Evolutionary conservation across 495 filamentous ascomycete species (phyloP).

Genomic region (Xylaria nigripes): DNA sequence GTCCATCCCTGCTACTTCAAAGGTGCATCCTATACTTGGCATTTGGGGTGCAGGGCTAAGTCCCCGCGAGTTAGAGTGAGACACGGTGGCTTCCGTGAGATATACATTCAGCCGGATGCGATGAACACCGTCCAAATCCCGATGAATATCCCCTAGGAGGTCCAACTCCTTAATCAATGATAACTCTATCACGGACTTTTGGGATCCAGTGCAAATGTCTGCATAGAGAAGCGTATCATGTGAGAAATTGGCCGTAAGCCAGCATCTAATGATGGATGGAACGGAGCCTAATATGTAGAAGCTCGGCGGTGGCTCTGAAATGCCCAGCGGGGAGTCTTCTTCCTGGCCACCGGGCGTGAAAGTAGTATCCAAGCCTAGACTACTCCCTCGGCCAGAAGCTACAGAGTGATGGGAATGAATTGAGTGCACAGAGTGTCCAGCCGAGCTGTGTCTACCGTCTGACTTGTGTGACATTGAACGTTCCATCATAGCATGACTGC

Average conservation of each 20-base stretch:
- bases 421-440: slow-evolving; percentile 69
- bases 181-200: slow-evolving; percentile 67
- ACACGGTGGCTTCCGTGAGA: slow-evolving; percentile 81
- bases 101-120: slow-evolving; percentile 73
- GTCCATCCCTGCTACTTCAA: slow-evolving; percentile 57
- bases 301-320: slow-evolving; percentile 68
- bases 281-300: slow-evolving; percentile 77
- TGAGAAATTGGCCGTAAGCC: slow-evolving; percentile 79
- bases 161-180: slow-evolving; percentile 65
- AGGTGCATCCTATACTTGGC: slow-evolving; percentile 67
- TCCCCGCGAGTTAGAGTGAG: slow-evolving; percentile 62
- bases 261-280: slow-evolving; percentile 91
- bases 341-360: slow-evolving; percentile 55
- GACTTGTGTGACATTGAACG: slow-evolving; percentile 89
- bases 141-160: slow-evolving; percentile 56
- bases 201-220: slow-evolving; percentile 85
- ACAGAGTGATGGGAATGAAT: slow-evolving; percentile 44
- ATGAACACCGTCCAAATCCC: slow-evolving; percentile 51
- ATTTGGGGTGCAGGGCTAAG: slow-evolving; percentile 69
- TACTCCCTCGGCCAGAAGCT: slow-evolving; percentile 71
- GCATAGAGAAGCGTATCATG: slow-evolving; percentile 84
- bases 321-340: slow-evolving; percentile 55
- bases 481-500: slow-evolving; percentile 77
- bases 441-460: slow-evolving; percentile 90
- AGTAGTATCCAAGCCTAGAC: slow-evolving; percentile 67